phyloP scores from a whole-genome alignment of 495 filamentous ascomycete species.

The Cairneyella variabilis region DNA sequence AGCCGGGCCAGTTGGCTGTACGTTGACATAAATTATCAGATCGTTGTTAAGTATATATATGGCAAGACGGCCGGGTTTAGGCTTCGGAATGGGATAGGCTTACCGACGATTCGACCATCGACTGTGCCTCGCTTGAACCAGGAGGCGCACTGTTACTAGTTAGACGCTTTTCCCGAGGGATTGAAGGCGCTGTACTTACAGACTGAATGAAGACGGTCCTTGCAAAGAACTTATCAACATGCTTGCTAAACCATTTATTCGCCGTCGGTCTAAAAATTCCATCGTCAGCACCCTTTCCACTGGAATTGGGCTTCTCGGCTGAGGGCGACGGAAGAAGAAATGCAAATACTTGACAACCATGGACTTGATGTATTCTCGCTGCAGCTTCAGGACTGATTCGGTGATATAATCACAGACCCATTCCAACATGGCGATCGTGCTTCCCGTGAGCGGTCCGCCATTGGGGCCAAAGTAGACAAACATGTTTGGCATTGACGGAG shows the following conservation, averaged over 20 bases:
- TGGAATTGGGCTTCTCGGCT: too few relatives aligned
- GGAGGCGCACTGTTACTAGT: neutral
- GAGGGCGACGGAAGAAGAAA: too few relatives aligned
- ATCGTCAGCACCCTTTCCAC: too few relatives aligned
- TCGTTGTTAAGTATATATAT: neutral
- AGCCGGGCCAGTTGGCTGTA: neutral
- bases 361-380: neutral
- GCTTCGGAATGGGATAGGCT: too few relatives aligned
- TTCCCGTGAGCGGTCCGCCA: neutral
- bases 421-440: neutral
- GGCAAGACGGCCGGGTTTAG: too few relatives aligned
- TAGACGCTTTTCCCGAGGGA: too few relatives aligned
- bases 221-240: neutral
- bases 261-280: too few relatives aligned
- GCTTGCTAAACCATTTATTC: neutral
- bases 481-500: neutral
- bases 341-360: neutral
- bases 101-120: neutral
- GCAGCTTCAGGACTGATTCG: neutral
- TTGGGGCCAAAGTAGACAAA: neutral
- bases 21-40: neutral
- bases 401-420: neutral
- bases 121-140: neutral
- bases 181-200: too few relatives aligned
- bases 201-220: neutral